phyloP scores from a whole-genome alignment of 1,284 basidiomycete genomes.

The Anthracocystis setariae region DNA sequence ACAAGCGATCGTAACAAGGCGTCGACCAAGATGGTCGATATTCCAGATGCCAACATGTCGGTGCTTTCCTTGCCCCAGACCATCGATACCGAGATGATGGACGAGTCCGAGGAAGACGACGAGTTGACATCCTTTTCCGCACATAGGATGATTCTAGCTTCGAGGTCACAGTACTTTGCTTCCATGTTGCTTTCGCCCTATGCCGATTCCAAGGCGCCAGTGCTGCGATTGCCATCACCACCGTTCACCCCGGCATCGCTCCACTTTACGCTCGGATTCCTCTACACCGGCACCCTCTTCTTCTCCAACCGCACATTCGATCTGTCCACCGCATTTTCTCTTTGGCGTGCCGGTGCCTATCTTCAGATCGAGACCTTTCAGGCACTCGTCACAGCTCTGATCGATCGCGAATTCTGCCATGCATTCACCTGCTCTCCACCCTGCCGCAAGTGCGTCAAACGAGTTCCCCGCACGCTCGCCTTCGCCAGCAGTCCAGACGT shows the following conservation, averaged over 20 bases:
- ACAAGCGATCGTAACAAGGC: neutral
- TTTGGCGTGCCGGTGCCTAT: slow-evolving; percentile 84
- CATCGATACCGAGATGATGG: slow-evolving; percentile 34
- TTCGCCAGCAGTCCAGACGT: slow-evolving; percentile 57
- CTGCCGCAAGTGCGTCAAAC: slow-evolving; percentile 58
- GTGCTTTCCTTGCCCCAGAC: slow-evolving; percentile 45
- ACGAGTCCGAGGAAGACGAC: slow-evolving; percentile 49
- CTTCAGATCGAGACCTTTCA: slow-evolving; percentile 74
- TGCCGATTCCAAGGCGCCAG: slow-evolving; percentile 38
- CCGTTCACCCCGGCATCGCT: slow-evolving; percentile 94
- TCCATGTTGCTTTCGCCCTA: slow-evolving; percentile 78
- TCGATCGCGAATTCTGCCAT: slow-evolving; percentile 62
- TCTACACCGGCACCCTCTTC: slow-evolving; percentile 91
- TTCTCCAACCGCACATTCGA: slow-evolving; percentile 94
- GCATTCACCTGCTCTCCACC: slow-evolving; percentile 58
- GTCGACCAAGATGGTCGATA: slow-evolving; percentile 27
- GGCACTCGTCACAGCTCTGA: slow-evolving; percentile 45
- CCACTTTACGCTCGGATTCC: slow-evolving; percentile 91
- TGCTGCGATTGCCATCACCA: slow-evolving; percentile 70
- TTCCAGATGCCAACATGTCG: slow-evolving; percentile 55
- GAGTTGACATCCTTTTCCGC: slow-evolving; percentile 75
- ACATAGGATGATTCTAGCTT: slow-evolving; percentile 90
- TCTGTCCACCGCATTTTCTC: slow-evolving; percentile 87
- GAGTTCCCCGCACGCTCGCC: slow-evolving; percentile 55
- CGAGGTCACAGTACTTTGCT: slow-evolving; percentile 87